Percentiles rank a stretch among this genome's conserved stretches.
phyloP scores from a whole-genome alignment of 164 flowering plant genomes.

The Vitis rupestris region DNA sequence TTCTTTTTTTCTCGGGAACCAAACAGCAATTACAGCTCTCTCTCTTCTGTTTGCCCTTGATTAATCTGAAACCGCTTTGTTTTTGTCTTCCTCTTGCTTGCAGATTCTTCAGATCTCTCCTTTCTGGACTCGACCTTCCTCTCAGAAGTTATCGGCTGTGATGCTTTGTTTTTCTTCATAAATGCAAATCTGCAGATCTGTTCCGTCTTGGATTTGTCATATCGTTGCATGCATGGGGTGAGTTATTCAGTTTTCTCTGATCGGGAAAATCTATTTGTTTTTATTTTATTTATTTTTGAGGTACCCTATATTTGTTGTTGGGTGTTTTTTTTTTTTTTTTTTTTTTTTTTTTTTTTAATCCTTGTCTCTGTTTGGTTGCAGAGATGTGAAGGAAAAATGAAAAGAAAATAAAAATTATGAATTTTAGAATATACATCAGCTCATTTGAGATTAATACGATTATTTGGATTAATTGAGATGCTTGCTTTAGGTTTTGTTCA shows the following conservation, averaged over 20 bases:
- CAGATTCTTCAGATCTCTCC: constrained; percentile 18
- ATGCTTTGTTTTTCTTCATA: constrained; percentile 7
- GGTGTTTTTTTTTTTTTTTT: not conserved
- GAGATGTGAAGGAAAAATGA: not conserved
- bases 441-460: not conserved
- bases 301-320: too few relatives aligned
- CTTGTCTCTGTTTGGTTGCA: constrained; percentile 5
- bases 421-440: not conserved
- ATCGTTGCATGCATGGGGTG: constrained; percentile 53
- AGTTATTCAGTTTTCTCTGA: constrained; percentile 16
- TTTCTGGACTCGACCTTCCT: constrained; percentile 15
- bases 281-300: too few relatives aligned
- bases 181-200: constrained; percentile 21
- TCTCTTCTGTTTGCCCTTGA: not conserved
- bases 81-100: not conserved
- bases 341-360: not conserved
- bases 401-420: not conserved
- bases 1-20: not conserved
- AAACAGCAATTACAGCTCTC: not conserved
- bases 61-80: constrained; percentile 3
- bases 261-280: not conserved
- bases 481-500: too few relatives aligned
- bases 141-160: constrained; percentile 7
- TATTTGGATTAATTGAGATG: not conserved
- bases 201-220: constrained; percentile 34